Evolutionary conservation across 1,284 basidiomycete genomes (phyloP).

Genomic region (Cystobasidiaceae sp.): DNA sequence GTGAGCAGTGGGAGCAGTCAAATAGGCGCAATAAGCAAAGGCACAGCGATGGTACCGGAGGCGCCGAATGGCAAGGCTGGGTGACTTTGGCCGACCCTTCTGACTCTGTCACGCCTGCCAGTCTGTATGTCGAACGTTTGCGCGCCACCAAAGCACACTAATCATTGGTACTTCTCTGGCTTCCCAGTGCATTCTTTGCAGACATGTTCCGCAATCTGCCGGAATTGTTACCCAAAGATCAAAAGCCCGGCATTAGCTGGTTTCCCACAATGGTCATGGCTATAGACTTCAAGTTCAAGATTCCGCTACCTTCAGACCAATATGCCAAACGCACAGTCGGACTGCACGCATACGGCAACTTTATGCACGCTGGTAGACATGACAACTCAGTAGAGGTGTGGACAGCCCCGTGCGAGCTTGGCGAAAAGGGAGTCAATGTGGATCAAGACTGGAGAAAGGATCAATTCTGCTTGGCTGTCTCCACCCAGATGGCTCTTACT

Average conservation of each 20-base stretch:
- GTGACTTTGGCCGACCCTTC: not conserved
- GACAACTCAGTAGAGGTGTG: conserved; percentile 29
- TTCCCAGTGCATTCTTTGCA: conserved; percentile 18
- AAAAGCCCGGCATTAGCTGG: conserved; percentile 20
- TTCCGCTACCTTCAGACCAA: not conserved
- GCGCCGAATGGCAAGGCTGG: conserved; percentile 25
- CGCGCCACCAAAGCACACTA: too few relatives aligned
- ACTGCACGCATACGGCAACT: conserved; percentile 10
- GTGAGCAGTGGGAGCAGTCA: conserved; percentile 15
- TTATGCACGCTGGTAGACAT: conserved; percentile 20
- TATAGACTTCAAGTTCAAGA: conserved; percentile 29
- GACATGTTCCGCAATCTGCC: conserved; percentile 29
- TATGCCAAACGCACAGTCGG: conserved; percentile 23
- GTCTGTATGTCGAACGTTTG: conserved; percentile 17
- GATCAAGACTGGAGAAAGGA: conserved; percentile 14
- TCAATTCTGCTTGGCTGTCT: conserved; percentile 17
- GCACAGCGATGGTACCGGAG: conserved; percentile 10
- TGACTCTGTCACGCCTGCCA: conserved; percentile 8
- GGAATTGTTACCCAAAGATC: conserved; percentile 17
- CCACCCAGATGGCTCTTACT: conserved; percentile 24
- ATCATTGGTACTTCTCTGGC: too few relatives aligned
- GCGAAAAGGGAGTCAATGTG: not conserved
- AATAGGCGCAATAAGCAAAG: conserved; percentile 1
- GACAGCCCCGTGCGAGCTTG: conserved; percentile 24
- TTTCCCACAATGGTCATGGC: conserved; percentile 30